phyloP scores from a whole-genome alignment of 2,329 filamentous ascomycete species.

The Chaetomium globosum region DNA sequence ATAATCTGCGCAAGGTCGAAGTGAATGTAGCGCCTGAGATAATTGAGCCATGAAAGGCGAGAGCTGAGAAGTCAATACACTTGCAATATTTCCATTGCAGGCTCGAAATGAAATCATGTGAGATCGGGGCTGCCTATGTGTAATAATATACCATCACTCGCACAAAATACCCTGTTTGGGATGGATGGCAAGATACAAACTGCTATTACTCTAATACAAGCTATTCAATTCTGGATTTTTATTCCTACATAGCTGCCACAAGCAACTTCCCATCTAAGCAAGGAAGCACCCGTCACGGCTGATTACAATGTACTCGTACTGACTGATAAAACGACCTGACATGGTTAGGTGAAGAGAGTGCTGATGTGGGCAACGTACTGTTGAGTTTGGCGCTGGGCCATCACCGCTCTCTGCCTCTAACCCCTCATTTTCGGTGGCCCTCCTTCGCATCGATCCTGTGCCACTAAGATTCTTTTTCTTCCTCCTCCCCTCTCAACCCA shows the following conservation, averaged over 20 bases:
- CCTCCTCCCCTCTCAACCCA: neutral
- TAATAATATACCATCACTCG: too few relatives aligned
- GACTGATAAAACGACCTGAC: conserved; percentile 7
- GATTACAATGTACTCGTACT: conserved; percentile 12
- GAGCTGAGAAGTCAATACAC: conserved; percentile 11
- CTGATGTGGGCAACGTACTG: conserved; percentile 13
- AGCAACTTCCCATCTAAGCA: neutral
- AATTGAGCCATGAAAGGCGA: conserved; percentile 2
- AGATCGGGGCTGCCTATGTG: neutral
- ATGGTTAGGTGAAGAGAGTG: conserved; percentile 10
- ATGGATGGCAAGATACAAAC: too few relatives aligned
- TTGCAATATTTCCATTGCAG: neutral
- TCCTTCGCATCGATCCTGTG: neutral
- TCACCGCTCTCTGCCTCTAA: neutral
- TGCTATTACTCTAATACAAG: neutral
- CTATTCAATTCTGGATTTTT: conserved; percentile 9
- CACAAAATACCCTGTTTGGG: too few relatives aligned
- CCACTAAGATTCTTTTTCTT: neutral
- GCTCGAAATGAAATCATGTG: neutral
- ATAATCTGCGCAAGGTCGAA: conserved; percentile 11
- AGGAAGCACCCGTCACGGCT: neutral
- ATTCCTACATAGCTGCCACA: conserved; percentile 14
- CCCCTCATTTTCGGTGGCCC: neutral
- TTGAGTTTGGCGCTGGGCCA: neutral
- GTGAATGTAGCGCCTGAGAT: conserved; percentile 12